Base-by-base conservation (phyloP, 1,284 basidiomycete genomes). In the Apiotrichum gamsii region DNA sequence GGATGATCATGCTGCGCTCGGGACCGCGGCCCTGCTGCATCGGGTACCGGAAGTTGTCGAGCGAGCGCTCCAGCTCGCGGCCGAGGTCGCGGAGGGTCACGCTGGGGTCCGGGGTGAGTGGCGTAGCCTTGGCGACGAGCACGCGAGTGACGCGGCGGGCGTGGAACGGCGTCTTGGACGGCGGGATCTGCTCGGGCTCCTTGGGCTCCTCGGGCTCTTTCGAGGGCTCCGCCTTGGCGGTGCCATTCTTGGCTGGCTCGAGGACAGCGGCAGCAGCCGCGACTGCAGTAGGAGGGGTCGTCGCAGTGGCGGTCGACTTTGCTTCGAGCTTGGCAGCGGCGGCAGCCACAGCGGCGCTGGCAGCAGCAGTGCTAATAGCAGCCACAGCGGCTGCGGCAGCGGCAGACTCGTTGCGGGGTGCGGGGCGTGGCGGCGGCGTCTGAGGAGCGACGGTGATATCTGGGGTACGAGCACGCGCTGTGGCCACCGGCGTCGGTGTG, bases 1-100 rank as follows among this genome's bases (percentile, higher is more conserved):
- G 59, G 34, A 74, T 61, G 41, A 72, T 49, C 15, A 58, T 58
- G 8, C 69, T 65, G 24, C 70, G 62, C 33, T 70, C 69, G 2
- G 61, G 47, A 0, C 59, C 57, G 16, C 62, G 58, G 16, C 63
- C 60, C 11, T 56, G 54, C 24, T 59, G 45, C 21, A 57, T 56
- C 3, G 64, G 60, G 32, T 61, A 62, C 23, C 58, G 52, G 57
- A 63, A 69, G 14, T 57, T 57, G 49, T 48, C 38, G 21, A 56
- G 47, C 9, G 53, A 42, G 11, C 42, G 45, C 41, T 64, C 60
- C 31, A 71, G 56, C 38, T 70, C 65, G 5, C 55, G 47, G 5
- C 56, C 51, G 29, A 64, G 50, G 34, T 49, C 45, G 21, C 44
- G 47, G 28, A 60, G 52, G 4, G 56, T 51, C 16, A 58, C 35